A percentile compares a stretch with the other conserved stretches of the same genome.
Conservation (phyloP, 768 basidiomycete species). For the Psilocybe azurescens region DNA sequence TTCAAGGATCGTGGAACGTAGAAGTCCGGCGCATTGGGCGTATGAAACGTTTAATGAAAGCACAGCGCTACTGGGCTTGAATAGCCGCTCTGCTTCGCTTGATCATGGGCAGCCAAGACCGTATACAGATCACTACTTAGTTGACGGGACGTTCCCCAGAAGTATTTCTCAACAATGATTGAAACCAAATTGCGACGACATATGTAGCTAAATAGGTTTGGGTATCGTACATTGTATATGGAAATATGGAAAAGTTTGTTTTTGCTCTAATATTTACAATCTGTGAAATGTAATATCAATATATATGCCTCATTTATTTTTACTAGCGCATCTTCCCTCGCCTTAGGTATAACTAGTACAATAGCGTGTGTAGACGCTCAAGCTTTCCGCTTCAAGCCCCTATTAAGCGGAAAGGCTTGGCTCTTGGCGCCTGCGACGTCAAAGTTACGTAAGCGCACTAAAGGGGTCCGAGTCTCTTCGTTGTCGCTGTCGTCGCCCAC, state of each 20-base stretch:
- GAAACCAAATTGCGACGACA: too few species aligned
- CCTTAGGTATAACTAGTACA: too few species aligned
- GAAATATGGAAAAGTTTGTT: too few species aligned
- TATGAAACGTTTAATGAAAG: conserved; percentile 18
- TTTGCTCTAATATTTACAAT: too few species aligned
- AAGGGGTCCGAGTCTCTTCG: too few species aligned
- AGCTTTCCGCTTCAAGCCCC: too few species aligned
- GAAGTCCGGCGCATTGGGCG: conserved; percentile 2
- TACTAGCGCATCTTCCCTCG: too few species aligned
- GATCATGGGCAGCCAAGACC: conserved; percentile 5
- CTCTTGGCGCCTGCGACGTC: neutral
- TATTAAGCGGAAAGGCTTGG: neutral
- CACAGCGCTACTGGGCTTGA: conserved; percentile 14
- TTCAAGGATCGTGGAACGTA: conserved; percentile 31
- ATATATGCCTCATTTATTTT: too few species aligned
- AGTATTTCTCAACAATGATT: conserved; percentile 12
- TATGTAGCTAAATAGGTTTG: too few species aligned
- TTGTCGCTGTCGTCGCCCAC: neutral
- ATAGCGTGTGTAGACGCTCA: too few species aligned
- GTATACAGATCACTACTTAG: neutral
- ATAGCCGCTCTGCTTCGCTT: conserved; percentile 17
- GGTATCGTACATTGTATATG: too few species aligned
- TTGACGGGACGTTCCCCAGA: conserved; percentile 12
- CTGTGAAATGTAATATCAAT: too few species aligned
- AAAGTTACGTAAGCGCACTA: neutral